Percentiles rank a stretch among this genome's conserved stretches.
These are phyloP conservation scores for Aspergillus ibericus DNA, from an alignment of 2,329 filamentous ascomycete species.

Conservation along the genomic window DNA sequence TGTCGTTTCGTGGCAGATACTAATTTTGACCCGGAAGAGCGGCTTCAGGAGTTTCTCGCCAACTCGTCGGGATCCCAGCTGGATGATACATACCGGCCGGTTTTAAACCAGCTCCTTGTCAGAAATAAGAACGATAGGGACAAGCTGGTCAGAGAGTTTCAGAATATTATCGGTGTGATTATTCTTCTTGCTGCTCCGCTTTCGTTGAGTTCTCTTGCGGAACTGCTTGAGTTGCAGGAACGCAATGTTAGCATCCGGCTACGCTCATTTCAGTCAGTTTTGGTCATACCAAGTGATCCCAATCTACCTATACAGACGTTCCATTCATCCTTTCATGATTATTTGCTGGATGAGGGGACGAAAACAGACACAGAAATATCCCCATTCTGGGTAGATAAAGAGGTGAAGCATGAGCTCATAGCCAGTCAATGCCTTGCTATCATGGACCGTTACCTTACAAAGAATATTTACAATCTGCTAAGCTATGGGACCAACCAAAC, in stretches of 20 bases:
- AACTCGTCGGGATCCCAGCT: constrained; percentile 2
- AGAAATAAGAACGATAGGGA: not conserved
- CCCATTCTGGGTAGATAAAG: constrained; percentile 11
- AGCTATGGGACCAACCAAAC: constrained; percentile 7
- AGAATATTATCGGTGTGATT: constrained; percentile 24
- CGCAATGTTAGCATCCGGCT: constrained; percentile 14
- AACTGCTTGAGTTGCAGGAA: constrained; percentile 10
- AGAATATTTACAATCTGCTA: constrained; percentile 16
- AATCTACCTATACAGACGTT: constrained; percentile 18
- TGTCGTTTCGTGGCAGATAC: constrained; percentile 9
- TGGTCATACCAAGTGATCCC: constrained; percentile 15
- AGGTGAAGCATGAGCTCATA: constrained; percentile 23
- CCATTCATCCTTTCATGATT: constrained; percentile 34
- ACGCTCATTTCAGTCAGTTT: constrained; percentile 20
- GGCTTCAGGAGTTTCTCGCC: not conserved
- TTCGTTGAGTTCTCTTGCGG: constrained; percentile 16
- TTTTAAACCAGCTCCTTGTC: constrained; percentile 6
- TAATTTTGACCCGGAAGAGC: constrained; percentile 1
- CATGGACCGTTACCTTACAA: constrained; percentile 12
- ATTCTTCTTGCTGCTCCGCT: constrained; percentile 25
- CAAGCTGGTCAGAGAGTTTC: constrained; percentile 10
- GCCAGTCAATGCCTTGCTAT: constrained; percentile 25
- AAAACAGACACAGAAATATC: too few species aligned
- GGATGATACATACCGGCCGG: constrained; percentile 7
- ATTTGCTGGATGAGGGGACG: constrained; percentile 29